Evolutionary conservation across 164 flowering plant genomes (phyloP), one percentile per base, ranked within the genome.

Genomic region (Malania oleifera): DNA sequence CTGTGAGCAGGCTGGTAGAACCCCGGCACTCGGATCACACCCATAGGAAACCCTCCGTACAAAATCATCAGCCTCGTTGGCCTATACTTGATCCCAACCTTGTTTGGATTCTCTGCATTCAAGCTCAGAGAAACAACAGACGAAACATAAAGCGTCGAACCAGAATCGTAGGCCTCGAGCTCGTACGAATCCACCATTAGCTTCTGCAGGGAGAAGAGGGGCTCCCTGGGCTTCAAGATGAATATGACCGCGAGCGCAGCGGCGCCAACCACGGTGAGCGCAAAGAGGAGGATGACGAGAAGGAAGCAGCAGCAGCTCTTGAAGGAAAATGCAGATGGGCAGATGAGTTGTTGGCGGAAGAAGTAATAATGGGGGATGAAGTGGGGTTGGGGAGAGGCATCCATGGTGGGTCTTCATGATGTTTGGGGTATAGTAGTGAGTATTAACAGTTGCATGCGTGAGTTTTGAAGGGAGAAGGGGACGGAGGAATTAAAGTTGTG

Each of bases 1-100:
- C 80, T 82, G 24, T 65, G 70, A 35, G 82, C 56, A n/a, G 81
- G 80, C 52, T 76, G 84, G 61, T 67, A 61, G 41, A 82, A 80
- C 3, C 50, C 37, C 0, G 80, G 78, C 10, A 82, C 65, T 15
- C 69, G 57, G 19, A 72, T 67, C n/a, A 53, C 45, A 35, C 80
- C 87, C 0, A 77, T 39, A 0, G 74, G 77, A 17, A 74, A 4
- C 31, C 75, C 82, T 20, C 52, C 18, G 18, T 41, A 23, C 28
- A 68, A 60, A 5, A 82, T 27, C 15, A 24, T 39, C n/a, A 80
- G 70, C 34, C 57, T 22, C 9, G 82, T 63, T 46, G 74, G 57
- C 23, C 60, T 54, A 27, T 63, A 78, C 22, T 54, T 61, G 24
- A 82, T 52, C 18, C 80, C 81, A 45, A 82, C 20, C 57, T 71